phyloP scores from a whole-genome alignment of 805 yeast species.

The Wickerhamomyces bisporus region DNA sequence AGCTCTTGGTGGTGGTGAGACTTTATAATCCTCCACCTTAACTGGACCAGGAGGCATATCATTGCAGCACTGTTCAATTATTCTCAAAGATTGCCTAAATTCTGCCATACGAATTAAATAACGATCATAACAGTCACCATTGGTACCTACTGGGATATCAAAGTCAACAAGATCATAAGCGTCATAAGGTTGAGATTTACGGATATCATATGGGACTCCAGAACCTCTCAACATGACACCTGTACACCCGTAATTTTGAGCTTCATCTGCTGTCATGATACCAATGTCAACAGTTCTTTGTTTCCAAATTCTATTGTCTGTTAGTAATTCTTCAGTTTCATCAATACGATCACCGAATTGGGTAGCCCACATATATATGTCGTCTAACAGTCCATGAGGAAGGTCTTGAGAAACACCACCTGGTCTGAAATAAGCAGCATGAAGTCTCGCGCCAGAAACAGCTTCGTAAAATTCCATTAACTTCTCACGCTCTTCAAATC shows the following conservation, averaged over 20 bases:
- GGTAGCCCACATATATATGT: constrained; percentile 93
- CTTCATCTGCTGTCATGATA: constrained; percentile 79
- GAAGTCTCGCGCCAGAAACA: constrained; percentile 86
- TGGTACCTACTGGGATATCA: constrained; percentile 79
- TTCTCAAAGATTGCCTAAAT: constrained; percentile 85
- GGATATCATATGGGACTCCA: constrained; percentile 81
- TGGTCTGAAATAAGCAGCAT: constrained; percentile 83
- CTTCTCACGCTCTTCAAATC: constrained; percentile 90
- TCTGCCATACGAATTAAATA: constrained; percentile 86
- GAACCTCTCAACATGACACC: constrained; percentile 92
- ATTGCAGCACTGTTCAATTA: constrained; percentile 84
- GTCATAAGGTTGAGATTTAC: constrained; percentile 86
- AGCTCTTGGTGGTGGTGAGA: constrained; percentile 75
- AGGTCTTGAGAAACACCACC: constrained; percentile 90
- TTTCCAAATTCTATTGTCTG: constrained; percentile 91
- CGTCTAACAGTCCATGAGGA: constrained; percentile 82
- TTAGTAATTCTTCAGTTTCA: constrained; percentile 82
- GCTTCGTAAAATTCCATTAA: constrained; percentile 90
- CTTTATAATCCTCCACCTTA: constrained; percentile 85
- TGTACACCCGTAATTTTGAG: constrained; percentile 69
- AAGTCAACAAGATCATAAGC: constrained; percentile 84
- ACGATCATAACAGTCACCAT: constrained; percentile 91
- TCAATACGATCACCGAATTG: constrained; percentile 91
- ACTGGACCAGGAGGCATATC: constrained; percentile 91
- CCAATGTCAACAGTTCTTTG: constrained; percentile 82